Conservation (phyloP, 2,329 filamentous ascomycete genomes). For the Ophiostoma himal-ulmi region DNA sequence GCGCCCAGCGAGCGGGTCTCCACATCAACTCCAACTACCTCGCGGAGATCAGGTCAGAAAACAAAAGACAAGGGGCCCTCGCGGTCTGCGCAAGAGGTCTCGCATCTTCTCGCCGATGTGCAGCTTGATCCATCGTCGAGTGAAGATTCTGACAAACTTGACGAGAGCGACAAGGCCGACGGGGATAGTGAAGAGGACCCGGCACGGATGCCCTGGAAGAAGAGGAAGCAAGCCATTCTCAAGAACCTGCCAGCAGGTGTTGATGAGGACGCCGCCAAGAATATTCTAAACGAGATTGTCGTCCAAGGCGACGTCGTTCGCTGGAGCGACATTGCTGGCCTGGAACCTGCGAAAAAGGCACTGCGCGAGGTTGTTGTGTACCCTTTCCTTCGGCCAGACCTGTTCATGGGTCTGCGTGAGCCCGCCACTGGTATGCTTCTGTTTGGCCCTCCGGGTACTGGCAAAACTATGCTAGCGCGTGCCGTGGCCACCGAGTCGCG, state of each 20-base stretch:
- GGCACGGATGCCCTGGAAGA: conserved; percentile 45
- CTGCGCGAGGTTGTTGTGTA: conserved; percentile 96
- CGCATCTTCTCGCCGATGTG: conserved; percentile 24
- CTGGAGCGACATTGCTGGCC: conserved; percentile 87
- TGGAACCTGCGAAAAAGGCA: conserved; percentile 84
- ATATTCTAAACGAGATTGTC: conserved; percentile 94
- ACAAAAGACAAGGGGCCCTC: conserved; percentile 17
- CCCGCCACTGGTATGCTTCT: conserved; percentile 91
- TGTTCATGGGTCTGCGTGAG: conserved; percentile 93
- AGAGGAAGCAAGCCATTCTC: conserved; percentile 58
- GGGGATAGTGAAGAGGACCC: conserved; percentile 17
- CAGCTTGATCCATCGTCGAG: conserved; percentile 24
- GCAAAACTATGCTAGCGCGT: conserved; percentile 95
- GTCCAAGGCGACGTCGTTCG: conserved; percentile 90
- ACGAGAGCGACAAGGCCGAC: conserved; percentile 16
- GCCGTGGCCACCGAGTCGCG: conserved; percentile 91
- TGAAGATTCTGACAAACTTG: conserved; percentile 24
- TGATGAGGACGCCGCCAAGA: conserved; percentile 74
- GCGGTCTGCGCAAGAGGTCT: conserved; percentile 18
- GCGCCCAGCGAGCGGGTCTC: conserved; percentile 1
- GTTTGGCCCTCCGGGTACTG: conserved; percentile 95
- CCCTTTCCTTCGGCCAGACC: conserved; percentile 86
- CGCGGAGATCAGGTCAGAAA: conserved; percentile 4
- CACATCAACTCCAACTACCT: background rate
- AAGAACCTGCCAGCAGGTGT: conserved; percentile 76